Evolutionary conservation across 768 basidiomycete genomes (phyloP).

Genomic region (Tylopilus rubrobrunneus): DNA sequence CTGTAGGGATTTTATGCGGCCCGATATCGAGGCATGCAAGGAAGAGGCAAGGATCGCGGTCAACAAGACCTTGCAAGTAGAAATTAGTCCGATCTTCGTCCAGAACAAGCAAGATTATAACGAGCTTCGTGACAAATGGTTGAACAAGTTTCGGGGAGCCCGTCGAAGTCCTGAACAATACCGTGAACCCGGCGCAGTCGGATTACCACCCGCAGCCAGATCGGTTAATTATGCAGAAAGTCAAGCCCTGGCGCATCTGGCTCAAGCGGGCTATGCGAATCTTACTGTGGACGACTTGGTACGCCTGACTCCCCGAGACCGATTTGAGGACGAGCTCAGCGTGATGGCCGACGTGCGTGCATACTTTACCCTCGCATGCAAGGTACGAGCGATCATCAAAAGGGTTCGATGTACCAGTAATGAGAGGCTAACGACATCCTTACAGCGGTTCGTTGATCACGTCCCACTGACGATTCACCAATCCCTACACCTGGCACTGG

Average conservation of each 20-base stretch:
- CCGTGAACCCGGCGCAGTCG: too few species aligned
- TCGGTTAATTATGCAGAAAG: background rate
- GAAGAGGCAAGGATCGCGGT: slow-evolving; percentile 24
- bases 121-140: slow-evolving; percentile 25
- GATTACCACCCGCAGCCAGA: background rate
- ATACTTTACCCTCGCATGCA: slow-evolving; percentile 53
- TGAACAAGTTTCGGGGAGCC: slow-evolving; percentile 19
- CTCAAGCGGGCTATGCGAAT: slow-evolving; percentile 26
- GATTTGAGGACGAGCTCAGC: slow-evolving; percentile 40
- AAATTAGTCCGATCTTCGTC: slow-evolving; percentile 38
- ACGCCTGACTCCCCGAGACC: slow-evolving; percentile 23
- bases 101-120: slow-evolving; percentile 27
- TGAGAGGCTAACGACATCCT: background rate
- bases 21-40: slow-evolving; percentile 30
- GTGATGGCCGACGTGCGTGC: slow-evolving; percentile 55
- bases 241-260: slow-evolving; percentile 27
- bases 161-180: background rate
- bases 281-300: slow-evolving; percentile 24
- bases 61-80: slow-evolving; percentile 35
- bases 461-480: slow-evolving; percentile 49
- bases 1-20: slow-evolving; percentile 25
- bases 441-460: slow-evolving; percentile 53
- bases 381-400: slow-evolving; percentile 32
- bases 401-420: too few species aligned
- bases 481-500: slow-evolving; percentile 39